Evolutionary conservation across 805 yeast genomes (phyloP), one percentile per base, ranked within the genome.

Genomic region (Saccharomycopsis amapae): DNA sequence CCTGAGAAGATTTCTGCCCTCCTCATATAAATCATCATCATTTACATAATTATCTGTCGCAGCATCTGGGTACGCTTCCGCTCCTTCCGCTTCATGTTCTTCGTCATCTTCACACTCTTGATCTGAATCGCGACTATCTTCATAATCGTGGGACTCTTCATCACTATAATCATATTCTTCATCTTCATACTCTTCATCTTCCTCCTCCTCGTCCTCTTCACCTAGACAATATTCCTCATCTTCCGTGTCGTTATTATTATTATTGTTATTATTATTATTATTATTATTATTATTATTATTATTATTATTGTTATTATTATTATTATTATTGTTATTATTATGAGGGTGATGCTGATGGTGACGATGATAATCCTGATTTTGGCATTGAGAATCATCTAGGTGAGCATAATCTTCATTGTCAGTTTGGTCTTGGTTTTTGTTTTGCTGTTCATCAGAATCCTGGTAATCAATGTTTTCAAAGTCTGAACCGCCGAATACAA

Each of bases 161-260:
- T 24, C 41, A 18, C 31, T 23, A 7, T 42, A 30, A 17, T 26
- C 42, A 19, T 43, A 34, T 5, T 35, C 20, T 10, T 18, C 42
- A 20, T 20, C 26, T 5, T 40, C 20, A n/a, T 39, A 6, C 15
- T 39, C 42, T 4, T 19, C 85, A 69, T 59, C 83, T 77, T 59
- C 83, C 94, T 64, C 89, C 96, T 62, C 22, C 87, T 85, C 37
- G 89, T 76, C 5, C 84, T 67, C 34, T 85, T 71, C 0, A 82
- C 89, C 53, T 75, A 66, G 10, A 86, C 64, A 54, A 12, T 34
- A 13, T 6, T 43, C 42, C 15, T 37, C 37, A 6, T 13, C 4
- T 18, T 34, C 40, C n/a, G 17, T 13, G n/a, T 12, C 7, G 12
- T 39, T 18, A 15, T 28, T 28, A 12, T 12, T 12, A 28, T 28